Conservation (phyloP, 208 protist species). For the Acanthamoeba castellanii region DNA sequence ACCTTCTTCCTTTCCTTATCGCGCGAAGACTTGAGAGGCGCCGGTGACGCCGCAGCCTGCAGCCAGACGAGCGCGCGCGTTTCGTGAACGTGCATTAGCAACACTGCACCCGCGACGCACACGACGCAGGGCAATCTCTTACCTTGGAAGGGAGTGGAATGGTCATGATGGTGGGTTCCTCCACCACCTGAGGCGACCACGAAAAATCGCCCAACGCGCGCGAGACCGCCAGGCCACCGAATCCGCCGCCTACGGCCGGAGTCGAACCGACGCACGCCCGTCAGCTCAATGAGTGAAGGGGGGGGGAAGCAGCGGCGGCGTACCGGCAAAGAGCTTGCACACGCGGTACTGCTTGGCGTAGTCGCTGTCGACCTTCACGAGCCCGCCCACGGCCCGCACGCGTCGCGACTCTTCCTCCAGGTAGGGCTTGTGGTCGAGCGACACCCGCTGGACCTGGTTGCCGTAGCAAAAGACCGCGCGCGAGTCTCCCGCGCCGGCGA, state of each 20-base stretch:
- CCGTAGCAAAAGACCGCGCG: slow-evolving; percentile 55
- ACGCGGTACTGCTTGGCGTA: slow-evolving; percentile 60
- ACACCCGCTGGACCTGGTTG: slow-evolving; percentile 20
- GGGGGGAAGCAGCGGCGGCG: neutral
- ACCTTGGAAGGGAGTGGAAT: neutral
- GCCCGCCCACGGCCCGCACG: slow-evolving; percentile 24
- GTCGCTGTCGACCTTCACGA: slow-evolving; percentile 40
- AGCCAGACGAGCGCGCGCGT: neutral
- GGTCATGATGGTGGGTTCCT: slow-evolving; percentile 65
- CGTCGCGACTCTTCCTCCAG: slow-evolving; percentile 30
- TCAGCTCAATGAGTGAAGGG: neutral
- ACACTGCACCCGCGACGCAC: neutral
- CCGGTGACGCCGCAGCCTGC: neutral
- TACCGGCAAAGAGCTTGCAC: slow-evolving; percentile 55
- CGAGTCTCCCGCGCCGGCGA: slow-evolving; percentile 59
- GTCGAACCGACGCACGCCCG: too few relatives aligned
- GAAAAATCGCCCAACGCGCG: slow-evolving; percentile 59
- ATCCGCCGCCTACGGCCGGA: neutral
- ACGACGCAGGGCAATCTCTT: neutral
- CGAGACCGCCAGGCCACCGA: slow-evolving; percentile 45
- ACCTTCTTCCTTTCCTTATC: neutral
- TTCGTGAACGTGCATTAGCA: neutral
- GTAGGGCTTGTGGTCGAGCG: slow-evolving; percentile 56
- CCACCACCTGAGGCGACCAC: slow-evolving; percentile 35
- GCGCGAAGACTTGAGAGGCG: slow-evolving; percentile 16